Base-by-base conservation (phyloP, 1,139 yeast species). In the Debaryomyces singareniensis region DNA sequence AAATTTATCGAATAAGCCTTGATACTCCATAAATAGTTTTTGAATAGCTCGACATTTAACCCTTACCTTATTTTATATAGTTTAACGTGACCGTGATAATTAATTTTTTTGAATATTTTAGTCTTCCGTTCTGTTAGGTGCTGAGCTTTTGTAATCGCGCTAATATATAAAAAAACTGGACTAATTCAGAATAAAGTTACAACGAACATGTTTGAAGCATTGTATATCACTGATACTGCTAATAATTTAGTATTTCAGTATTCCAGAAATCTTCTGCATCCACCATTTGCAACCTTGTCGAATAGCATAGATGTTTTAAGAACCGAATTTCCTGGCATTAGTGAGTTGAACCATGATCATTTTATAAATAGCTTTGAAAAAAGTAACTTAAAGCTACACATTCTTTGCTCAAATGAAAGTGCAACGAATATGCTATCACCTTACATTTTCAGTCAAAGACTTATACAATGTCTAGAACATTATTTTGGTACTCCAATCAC, bases 401-500 rank as follows among this genome's bases (percentile, higher is more conserved):
- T 62, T 4, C 43, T 45, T 27, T 44, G 46, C 26, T 46, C 27
- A 39, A 15, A 27, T 2, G 26, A 13, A 10, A 20, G 28, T 12
- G 27, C 35, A 3, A 39, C 40, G 28, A 56, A 66, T 35, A 82
- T 89, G 0, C 43, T 76, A 28, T 57, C 71, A 22, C 79, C 85
- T 7, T 61, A 68, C 34, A 69, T 69, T 20, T 78, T 84, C 42
- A 55, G 79, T 15, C 56, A 63, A 16, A 55, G 72, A 15, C 56
- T 85, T 16, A 53, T 73, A 3, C 67, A 61, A 13, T 72, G 70
- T 0, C 57, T 81, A 44, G 67, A 66, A 32, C 72, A 71, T 32
- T 84, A 78, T 50, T 70, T 84, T 37, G 75, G 79, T 2, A 46
- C 64, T 1, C 81, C 81, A 2, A 48, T 83, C 22, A 64, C 76